These are phyloP conservation scores for Neurospora africana DNA, from an alignment of 495 filamentous ascomycete genomes.

Conservation along the genomic window DNA sequence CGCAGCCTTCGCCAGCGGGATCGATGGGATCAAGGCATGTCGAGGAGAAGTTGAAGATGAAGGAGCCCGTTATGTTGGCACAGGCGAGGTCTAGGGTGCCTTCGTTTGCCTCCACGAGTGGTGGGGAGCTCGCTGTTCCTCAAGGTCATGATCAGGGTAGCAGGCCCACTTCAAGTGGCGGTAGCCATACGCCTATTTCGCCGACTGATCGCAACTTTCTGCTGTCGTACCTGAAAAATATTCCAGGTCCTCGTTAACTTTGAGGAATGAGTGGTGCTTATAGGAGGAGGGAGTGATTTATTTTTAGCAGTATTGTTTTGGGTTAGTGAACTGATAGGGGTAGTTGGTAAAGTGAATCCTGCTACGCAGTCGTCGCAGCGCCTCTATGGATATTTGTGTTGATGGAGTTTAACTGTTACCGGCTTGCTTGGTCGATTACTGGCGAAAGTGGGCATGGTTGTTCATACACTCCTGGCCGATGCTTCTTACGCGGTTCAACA, in stretches of 20 bases:
- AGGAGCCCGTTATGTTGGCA: slow-evolving; percentile 24
- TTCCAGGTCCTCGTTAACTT: slow-evolving; percentile 12
- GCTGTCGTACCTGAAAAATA: slow-evolving; percentile 55
- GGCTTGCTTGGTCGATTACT: not conserved
- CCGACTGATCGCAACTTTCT: slow-evolving; percentile 67
- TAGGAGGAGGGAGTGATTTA: not conserved
- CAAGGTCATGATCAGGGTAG: slow-evolving; percentile 13
- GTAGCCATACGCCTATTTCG: slow-evolving; percentile 46
- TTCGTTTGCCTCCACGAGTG: slow-evolving; percentile 26
- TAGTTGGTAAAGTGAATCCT: not conserved
- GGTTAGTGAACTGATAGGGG: not conserved
- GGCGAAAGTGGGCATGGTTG: not conserved
- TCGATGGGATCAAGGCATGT: slow-evolving; percentile 24
- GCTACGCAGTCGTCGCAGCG: not conserved
- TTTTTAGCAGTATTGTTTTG: slow-evolving; percentile 1
- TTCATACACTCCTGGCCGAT: not conserved
- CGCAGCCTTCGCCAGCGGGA: slow-evolving; percentile 19
- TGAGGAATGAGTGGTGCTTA: not conserved
- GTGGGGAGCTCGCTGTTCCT: slow-evolving; percentile 2
- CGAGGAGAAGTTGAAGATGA: slow-evolving; percentile 36
- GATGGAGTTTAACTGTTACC: not conserved
- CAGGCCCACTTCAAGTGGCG: slow-evolving; percentile 28
- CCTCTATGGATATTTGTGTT: not conserved
- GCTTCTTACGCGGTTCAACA: not conserved
- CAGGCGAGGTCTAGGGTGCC: slow-evolving; percentile 26